Evolutionary conservation across 2,329 filamentous ascomycete genomes (phyloP), one percentile per base, ranked within the genome.

Genomic region (Verticillium isaacii): DNA sequence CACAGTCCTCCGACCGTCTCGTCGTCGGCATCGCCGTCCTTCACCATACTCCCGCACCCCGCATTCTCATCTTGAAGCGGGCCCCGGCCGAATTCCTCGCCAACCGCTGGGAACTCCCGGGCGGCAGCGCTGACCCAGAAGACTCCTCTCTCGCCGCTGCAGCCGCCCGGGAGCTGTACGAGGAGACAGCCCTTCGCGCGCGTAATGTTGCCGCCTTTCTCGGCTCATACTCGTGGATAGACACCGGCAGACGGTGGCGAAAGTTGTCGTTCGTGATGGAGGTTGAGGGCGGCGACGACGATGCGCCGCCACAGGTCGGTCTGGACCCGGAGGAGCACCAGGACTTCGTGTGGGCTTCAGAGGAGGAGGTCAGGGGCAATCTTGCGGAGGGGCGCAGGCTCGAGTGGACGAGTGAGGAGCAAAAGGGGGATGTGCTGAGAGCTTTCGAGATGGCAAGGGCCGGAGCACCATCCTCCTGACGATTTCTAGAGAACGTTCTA

Each of bases 161-260:
- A 1, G 76, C 78, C 11, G 79, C 73, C 17, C 76, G 82, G 17
- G 81, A 84, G 64, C 68, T 83, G 17, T 74, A 76, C 56, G 82
- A 85, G 67, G 82, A 85, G 65, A 78, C 78, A 0, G 81, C 80
- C 0, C 71, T 84, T 17, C 71, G 71, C 58, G 76, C 80, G 4
- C 75, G 68, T 14, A 69, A 70, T 9, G 70, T 83, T 45, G 66
- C 75, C 4, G 74, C 77, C 17, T 70, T 79, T 45, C 76, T 81
- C 8, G 64, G 69, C 14, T 23, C n/a, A 9, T 66, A 66, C 50
- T 41, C 62, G n/a, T 66, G 64, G 64, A 45, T 56, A 15, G 64
- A 63, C 4, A 17, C 36, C 54, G 60, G 62, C 11, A 29, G 56
- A 2, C 39, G 55, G 23, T 77, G 75, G 74, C 64, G 71, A 54